A percentile compares a stretch with the other conserved stretches of the same genome.
phyloP scores from a whole-genome alignment of 108 stramenopile genomes.

The Discostella pseudostelligera region DNA sequence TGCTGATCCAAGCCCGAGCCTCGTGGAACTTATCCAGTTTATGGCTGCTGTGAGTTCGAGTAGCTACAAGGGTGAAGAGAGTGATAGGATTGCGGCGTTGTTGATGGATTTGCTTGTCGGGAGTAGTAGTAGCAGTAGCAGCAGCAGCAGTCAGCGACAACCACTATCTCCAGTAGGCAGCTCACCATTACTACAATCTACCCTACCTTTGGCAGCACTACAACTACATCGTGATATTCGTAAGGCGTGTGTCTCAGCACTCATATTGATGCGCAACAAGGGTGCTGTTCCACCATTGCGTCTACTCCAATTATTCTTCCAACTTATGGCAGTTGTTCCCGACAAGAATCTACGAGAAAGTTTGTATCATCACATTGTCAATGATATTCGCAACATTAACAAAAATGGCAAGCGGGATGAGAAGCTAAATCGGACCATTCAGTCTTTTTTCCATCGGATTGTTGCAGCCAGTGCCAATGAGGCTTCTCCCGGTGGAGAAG shows the following conservation, averaged over 20 bases:
- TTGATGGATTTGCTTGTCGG: slow-evolving; percentile 84
- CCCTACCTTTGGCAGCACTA: slow-evolving; percentile 59
- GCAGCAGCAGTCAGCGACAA: slow-evolving; percentile 11
- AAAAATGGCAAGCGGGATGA: slow-evolving; percentile 79
- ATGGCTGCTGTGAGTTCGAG: slow-evolving; percentile 81
- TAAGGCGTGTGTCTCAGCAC: slow-evolving; percentile 81
- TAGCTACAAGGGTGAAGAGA: slow-evolving; percentile 75
- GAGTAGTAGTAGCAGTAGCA: slow-evolving; percentile 9
- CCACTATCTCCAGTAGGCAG: not conserved
- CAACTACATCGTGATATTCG: slow-evolving; percentile 87
- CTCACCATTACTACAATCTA: slow-evolving; percentile 26
- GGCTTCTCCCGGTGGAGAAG: slow-evolving; percentile 30
- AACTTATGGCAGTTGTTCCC: slow-evolving; percentile 81
- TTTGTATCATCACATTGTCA: slow-evolving; percentile 88
- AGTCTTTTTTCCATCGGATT: slow-evolving; percentile 80
- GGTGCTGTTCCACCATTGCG: slow-evolving; percentile 78
- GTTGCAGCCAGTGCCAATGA: slow-evolving; percentile 48
- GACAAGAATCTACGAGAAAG: slow-evolving; percentile 88
- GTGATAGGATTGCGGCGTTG: slow-evolving; percentile 70
- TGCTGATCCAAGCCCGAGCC: slow-evolving; percentile 59
- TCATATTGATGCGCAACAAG: slow-evolving; percentile 91
- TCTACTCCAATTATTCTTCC: slow-evolving; percentile 90
- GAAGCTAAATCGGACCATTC: slow-evolving; percentile 80
- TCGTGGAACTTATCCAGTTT: slow-evolving; percentile 90
- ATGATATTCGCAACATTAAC: slow-evolving; percentile 90